Evolutionary conservation across 768 basidiomycete species (phyloP), one percentile per base, ranked within the genome.

Genomic region (Hydnum rufescens): DNA sequence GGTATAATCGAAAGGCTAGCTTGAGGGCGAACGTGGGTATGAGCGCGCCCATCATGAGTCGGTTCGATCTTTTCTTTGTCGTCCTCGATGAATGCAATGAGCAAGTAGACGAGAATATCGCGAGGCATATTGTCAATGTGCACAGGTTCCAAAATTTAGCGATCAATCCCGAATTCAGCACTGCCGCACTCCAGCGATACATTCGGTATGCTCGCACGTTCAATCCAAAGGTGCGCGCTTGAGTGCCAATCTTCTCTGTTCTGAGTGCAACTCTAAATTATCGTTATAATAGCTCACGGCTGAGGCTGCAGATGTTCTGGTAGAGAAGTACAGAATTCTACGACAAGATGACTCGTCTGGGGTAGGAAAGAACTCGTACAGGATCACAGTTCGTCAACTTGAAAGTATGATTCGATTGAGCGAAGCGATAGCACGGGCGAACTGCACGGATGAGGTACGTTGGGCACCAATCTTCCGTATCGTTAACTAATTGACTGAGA

Each of bases 41-140:
- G 95, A 89, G 82, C 51, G 83, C 92, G 0, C 95, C 95, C 1
- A 97, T 99, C 66, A 97, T 99, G 93, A 92, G 88, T 66, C 79
- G 95, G 69, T 99, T 88, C 58, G 95, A 99, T 65, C 63, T 99
- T 58, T 97, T 97, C 71, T 99, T 97, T 63, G 87, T 99, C 52
- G 89, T 99, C 6, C 73, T 99, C 50, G 95, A 99, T 60, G 92
- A 99, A 61, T 96, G 92, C 65, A 80, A 96, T 63, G 84, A 88
- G 63, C 82, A 75, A 64, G 84, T 80, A 55, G 95, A 99, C 61
- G 65, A 87, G 61, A 87, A 89, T 62, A 84, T 99, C 57, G 95
- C 95, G 32, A 79, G 77, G 64, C 95, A 99, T 65, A 97, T 99
- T 55, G 92, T 99, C 51, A 89, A 93, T 64, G 88, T 97, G 5